phyloP scores from a whole-genome alignment of 1,284 basidiomycete species.

The Sporisorium iseilematis-ciliati region DNA sequence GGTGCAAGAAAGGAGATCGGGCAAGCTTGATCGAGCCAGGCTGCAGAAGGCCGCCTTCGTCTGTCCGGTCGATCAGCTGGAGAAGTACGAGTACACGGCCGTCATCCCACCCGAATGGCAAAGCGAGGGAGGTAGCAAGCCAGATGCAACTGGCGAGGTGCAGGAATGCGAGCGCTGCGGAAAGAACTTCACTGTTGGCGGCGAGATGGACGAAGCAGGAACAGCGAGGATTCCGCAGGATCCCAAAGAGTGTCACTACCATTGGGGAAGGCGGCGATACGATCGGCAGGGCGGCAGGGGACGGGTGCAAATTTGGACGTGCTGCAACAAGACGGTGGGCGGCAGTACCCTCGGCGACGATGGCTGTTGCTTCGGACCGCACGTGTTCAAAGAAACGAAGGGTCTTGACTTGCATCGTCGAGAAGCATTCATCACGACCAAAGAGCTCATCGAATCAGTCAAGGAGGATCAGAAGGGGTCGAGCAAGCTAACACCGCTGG shows the following conservation, averaged over 20 bases:
- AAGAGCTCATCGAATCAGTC: constrained; percentile 31
- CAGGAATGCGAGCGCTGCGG: constrained; percentile 62
- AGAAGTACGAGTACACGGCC: constrained; percentile 50
- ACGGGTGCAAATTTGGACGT: constrained; percentile 59
- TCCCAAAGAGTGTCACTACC: constrained; percentile 58
- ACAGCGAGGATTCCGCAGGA: constrained; percentile 35
- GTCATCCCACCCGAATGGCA: constrained; percentile 48
- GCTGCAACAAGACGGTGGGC: constrained; percentile 60
- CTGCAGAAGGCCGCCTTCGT: constrained; percentile 51
- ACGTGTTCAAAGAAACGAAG: constrained; percentile 66
- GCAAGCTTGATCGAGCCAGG: constrained; percentile 42
- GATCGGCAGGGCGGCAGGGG: constrained; percentile 41
- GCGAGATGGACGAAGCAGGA: constrained; percentile 39
- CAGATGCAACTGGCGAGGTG: constrained; percentile 51
- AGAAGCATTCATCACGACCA: constrained; percentile 55
- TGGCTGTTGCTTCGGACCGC: constrained; percentile 61
- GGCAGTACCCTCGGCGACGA: constrained; percentile 48
- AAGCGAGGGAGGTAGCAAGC: constrained; percentile 42
- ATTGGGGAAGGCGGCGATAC: constrained; percentile 57
- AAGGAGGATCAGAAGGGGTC: constrained; percentile 1
- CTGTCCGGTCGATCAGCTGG: constrained; percentile 53
- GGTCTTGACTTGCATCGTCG: constrained; percentile 54
- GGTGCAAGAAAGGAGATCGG: constrained; percentile 17
- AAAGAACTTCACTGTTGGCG: constrained; percentile 53
- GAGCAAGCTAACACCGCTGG: constrained; percentile 24